Base-by-base conservation (phyloP, 2,329 filamentous ascomycete species). In the Phialophora chinensis region DNA sequence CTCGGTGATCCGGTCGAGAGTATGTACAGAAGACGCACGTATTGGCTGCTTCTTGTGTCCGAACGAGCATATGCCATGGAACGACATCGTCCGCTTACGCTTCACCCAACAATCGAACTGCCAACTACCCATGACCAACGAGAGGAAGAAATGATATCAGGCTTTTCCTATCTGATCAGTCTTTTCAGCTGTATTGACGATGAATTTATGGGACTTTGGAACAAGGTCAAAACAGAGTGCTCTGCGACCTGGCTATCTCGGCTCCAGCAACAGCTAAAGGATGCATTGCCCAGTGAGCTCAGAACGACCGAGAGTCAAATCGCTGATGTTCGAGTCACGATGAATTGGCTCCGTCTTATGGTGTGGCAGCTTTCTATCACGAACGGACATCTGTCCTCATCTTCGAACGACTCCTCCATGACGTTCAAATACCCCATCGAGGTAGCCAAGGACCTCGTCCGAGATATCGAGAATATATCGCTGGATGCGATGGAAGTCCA, bases 401-500 rank as follows among this genome's bases (percentile, higher is more conserved):
- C 81, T 3, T 82, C 87, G 0, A 75, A 81, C 0, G 84, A 90
- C 68, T 83, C 83, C 68, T 84, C 85, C 63, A 83, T 89, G 73
- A 85, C 86, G 0, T 90, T 89, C 71, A 83, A 85, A 60, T 90
- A 88, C 71, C 85, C 88, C 3, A 81, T 88, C 23, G 84, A 87
- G 59, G 84, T 91, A 69, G 83, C 88, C 0, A 81, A 84, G 54
- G 88, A 91, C 65, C 71, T 91, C 29, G 79, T 85, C 25, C 84
- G 85, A 14, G 87, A 92, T 78, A 88, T 90, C 3, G 87, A 88
- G 17, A 87, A 90, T 61, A 90, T 95, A 73, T 89, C 90, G 0
- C 87, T 87, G 42, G 85, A 89, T 70, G 88, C 88, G 52, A 89
- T 92, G 81, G 91, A 94, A 69, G 82, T 93, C 2, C 84, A 93